phyloP scores from a whole-genome alignment of 192 early-diverging fungal genomes.

The Coemansia sp. region DNA sequence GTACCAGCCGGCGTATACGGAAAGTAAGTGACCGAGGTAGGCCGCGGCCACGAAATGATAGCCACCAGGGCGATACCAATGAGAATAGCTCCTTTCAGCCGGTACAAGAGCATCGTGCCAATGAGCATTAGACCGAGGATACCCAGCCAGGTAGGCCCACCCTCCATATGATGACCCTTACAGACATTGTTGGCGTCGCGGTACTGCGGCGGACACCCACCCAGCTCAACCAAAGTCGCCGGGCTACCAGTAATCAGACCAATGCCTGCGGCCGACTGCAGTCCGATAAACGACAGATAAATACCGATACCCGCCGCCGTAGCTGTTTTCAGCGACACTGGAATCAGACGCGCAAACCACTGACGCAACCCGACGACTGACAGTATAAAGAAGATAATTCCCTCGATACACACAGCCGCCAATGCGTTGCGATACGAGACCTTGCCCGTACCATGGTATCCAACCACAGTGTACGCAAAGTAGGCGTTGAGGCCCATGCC shows the following conservation, averaged over 20 bases:
- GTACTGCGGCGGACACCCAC: conserved; percentile 63
- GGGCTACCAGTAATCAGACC: conserved; percentile 67
- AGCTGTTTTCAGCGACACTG: conserved; percentile 72
- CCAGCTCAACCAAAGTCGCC: conserved; percentile 72
- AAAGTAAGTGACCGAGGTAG: conserved; percentile 73
- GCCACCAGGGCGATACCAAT: conserved; percentile 73
- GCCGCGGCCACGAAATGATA: conserved; percentile 73
- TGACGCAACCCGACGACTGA: conserved; percentile 80
- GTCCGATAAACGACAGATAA: conserved; percentile 78
- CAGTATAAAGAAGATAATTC: conserved; percentile 75
- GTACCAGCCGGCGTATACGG: conserved; percentile 67
- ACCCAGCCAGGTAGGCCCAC: conserved; percentile 70
- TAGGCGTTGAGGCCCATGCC: conserved; percentile 86
- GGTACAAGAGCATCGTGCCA: conserved; percentile 63
- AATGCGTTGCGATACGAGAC: conserved; percentile 70
- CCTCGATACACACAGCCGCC: conserved; percentile 81
- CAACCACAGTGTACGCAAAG: conserved; percentile 84
- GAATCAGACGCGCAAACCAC: conserved; percentile 75
- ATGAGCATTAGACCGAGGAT: conserved; percentile 75
- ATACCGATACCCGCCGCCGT: conserved; percentile 78
- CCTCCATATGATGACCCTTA: conserved; percentile 62
- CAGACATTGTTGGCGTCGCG: conserved; percentile 67
- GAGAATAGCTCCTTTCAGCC: conserved; percentile 72
- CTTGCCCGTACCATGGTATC: conserved; percentile 77
- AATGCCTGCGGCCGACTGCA: conserved; percentile 81